phyloP scores from a whole-genome alignment of 768 basidiomycete species.

The Pisolithus microcarpus region DNA sequence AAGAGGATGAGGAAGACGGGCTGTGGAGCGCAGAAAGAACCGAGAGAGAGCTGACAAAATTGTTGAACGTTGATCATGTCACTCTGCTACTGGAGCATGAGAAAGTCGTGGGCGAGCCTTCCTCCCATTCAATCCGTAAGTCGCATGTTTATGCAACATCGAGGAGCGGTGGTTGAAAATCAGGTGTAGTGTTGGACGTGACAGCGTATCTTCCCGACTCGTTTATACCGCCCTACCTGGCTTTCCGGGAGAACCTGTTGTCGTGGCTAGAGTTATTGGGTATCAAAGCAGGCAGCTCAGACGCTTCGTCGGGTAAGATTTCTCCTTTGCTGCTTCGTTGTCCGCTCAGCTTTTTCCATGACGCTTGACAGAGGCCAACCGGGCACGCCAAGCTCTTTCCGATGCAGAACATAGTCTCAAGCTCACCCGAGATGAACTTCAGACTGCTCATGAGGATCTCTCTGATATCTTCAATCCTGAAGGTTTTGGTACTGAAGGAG shows the following conservation, averaged over 20 bases:
- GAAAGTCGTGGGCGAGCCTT: slow-evolving; percentile 47
- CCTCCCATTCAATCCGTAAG: slow-evolving; percentile 51
- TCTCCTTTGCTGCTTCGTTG: background rate
- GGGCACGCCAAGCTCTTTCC: slow-evolving; percentile 53
- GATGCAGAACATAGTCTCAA: slow-evolving; percentile 59
- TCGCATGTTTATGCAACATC: slow-evolving; percentile 5
- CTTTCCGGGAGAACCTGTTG: slow-evolving; percentile 51
- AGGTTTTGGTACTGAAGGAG: slow-evolving; percentile 72
- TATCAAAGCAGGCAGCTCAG: slow-evolving; percentile 36
- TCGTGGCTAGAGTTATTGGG: slow-evolving; percentile 62
- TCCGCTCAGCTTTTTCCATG: background rate
- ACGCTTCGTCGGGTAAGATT: slow-evolving; percentile 35
- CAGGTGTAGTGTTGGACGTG: slow-evolving; percentile 61
- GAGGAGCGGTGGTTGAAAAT: background rate
- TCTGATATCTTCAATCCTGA: slow-evolving; percentile 56
- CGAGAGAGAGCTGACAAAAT: slow-evolving; percentile 45
- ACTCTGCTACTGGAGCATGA: slow-evolving; percentile 75
- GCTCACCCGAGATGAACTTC: slow-evolving; percentile 43
- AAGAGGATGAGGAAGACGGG: slow-evolving; percentile 53
- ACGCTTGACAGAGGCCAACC: slow-evolving; percentile 43
- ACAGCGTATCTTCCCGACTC: slow-evolving; percentile 82
- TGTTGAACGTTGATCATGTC: slow-evolving; percentile 63
- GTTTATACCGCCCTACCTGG: slow-evolving; percentile 65
- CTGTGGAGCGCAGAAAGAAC: slow-evolving; percentile 56
- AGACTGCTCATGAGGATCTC: slow-evolving; percentile 51